Percentiles rank a stretch among this genome's conserved stretches.
These are phyloP conservation scores for Neopestalotiopsis sp. DNA, from an alignment of 2,329 filamentous ascomycete genomes.

Conservation along the genomic window DNA sequence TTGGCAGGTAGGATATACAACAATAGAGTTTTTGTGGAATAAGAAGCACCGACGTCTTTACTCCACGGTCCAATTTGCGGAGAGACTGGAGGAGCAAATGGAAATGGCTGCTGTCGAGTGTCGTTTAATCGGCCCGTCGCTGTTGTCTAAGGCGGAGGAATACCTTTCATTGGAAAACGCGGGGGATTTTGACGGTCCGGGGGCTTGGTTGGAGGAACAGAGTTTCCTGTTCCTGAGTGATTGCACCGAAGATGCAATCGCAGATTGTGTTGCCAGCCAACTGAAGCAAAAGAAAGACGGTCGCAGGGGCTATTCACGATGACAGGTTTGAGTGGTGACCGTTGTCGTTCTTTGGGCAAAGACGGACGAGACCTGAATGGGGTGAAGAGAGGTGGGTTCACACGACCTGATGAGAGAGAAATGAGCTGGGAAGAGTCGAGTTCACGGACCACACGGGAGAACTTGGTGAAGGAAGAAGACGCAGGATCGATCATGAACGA, in stretches of 20 bases:
- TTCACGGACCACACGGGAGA: conserved; percentile 18
- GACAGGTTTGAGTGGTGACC: background rate
- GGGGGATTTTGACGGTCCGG: conserved; percentile 26
- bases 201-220: conserved; percentile 14
- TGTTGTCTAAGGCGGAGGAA: conserved; percentile 37
- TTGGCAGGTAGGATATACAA: background rate
- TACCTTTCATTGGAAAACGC: conserved; percentile 32
- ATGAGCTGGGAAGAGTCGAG: conserved; percentile 16
- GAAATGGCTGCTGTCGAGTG: conserved; percentile 22
- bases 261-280: background rate
- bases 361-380: conserved; percentile 3
- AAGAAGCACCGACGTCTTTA: conserved; percentile 16
- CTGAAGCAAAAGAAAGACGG: conserved; percentile 9
- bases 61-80: conserved; percentile 23
- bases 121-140: conserved; percentile 39
- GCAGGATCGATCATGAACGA: conserved; percentile 1
- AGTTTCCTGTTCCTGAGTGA: background rate
- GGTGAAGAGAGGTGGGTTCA: conserved; percentile 9
- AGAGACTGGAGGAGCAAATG: conserved; percentile 31
- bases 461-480: background rate
- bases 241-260: background rate
- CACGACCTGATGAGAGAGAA: conserved; percentile 11
- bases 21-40: conserved; percentile 16
- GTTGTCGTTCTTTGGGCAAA: background rate
- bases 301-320: conserved; percentile 11